Conservation (phyloP, 1,139 yeast species). For the Arxiozyma slooffiae region DNA sequence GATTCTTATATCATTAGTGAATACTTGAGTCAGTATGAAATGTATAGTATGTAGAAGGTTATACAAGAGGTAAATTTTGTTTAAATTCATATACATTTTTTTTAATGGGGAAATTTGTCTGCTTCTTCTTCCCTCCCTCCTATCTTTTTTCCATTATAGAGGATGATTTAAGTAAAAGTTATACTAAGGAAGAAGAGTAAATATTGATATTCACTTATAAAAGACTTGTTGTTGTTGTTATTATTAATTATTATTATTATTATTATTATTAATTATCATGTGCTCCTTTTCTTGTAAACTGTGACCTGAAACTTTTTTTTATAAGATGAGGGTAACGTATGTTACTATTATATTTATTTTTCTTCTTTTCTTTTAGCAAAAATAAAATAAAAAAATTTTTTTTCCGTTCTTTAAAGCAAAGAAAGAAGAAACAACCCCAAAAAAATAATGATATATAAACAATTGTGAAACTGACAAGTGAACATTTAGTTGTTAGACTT, state of each 20-base stretch:
- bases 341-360: not conserved
- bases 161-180: no score
- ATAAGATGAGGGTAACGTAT: not conserved
- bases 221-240: no score
- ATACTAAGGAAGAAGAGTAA: no score
- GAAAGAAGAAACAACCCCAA: not conserved
- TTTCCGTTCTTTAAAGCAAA: no score
- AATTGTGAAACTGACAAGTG: not conserved
- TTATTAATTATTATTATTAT: no score
- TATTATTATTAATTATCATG: no score
- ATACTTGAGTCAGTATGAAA: conserved; percentile 9
- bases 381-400: no score
- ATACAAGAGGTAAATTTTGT: conserved; percentile 36
- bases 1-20: conserved; percentile 9
- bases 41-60: conserved; percentile 50
- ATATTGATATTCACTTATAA: no score
- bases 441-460: not conserved
- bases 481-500: not conserved
- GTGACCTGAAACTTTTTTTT: conserved; percentile 1
- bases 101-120: not conserved
- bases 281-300: no score
- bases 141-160: no score
- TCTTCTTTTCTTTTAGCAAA: no score
- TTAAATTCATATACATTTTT: conserved; percentile 4
- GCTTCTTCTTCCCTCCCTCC: no score